Conservation (phyloP, 768 basidiomycete species). For the Mycena metata region DNA sequence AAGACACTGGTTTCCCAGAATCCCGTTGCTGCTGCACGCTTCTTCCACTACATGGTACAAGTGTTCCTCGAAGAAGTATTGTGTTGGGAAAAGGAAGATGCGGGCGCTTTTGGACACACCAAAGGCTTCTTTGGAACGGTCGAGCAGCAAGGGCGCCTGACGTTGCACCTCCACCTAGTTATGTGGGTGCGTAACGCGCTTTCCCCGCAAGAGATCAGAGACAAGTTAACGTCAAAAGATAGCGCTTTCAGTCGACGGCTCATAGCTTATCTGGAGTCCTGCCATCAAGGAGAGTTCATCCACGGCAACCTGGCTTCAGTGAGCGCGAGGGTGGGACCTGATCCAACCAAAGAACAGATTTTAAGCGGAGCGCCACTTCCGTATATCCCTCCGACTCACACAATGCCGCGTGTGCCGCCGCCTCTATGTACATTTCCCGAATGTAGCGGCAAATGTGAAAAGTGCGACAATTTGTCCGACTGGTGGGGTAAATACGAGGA, state of each 20-base stretch:
- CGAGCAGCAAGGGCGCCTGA: conserved; percentile 46
- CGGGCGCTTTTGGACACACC: conserved; percentile 39
- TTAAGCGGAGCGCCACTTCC: neutral
- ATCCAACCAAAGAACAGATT: too few species aligned
- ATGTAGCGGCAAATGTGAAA: too few species aligned
- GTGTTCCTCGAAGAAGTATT: conserved; percentile 38
- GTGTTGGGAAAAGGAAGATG: conserved; percentile 3
- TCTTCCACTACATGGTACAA: conserved; percentile 40
- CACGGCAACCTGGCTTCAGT: conserved; percentile 41
- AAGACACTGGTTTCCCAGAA: conserved; percentile 29
- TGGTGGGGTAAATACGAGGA: too few species aligned
- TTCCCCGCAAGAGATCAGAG: conserved; percentile 38
- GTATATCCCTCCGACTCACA: too few species aligned
- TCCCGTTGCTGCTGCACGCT: conserved; percentile 39
- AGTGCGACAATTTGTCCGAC: too few species aligned
- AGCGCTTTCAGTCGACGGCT: conserved; percentile 22
- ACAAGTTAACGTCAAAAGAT: conserved; percentile 18
- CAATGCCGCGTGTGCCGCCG: too few species aligned
- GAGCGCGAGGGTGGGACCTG: neutral
- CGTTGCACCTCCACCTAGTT: conserved; percentile 45
- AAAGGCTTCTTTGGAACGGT: conserved; percentile 47
- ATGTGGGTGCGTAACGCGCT: conserved; percentile 41
- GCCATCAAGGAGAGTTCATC: conserved; percentile 33
- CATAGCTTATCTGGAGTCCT: conserved; percentile 25
- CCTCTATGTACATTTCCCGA: too few species aligned